Evolutionary conservation across 2,329 filamentous ascomycete genomes (phyloP), one percentile per base, ranked within the genome.

Genomic region (Onygenales sp.): DNA sequence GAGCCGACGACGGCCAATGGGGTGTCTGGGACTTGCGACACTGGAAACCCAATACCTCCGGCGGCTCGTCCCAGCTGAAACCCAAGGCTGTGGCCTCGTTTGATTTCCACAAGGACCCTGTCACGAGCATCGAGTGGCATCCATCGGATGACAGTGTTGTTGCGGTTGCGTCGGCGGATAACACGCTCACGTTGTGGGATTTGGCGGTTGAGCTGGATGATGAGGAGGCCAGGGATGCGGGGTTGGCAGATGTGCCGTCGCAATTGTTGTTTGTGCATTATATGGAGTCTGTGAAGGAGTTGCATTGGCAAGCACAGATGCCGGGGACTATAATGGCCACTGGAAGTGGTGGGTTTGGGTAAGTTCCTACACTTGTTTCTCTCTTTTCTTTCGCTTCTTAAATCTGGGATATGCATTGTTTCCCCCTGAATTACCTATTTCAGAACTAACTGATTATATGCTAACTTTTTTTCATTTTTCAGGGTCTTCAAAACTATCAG

Each of bases 301-400:
- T 91, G 39, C 93, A 98, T 74, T 98, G 93, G 92, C 92, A 97
- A 74, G 87, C 87, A 36, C 93, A 98, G 75, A 95, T 97, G 67
- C 87, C 89, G 0, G 93, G 93, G 33, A 84, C 84, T 36, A 74
- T 97, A 57, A 85, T 97, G 72, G 90, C 89, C 2, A 98, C 93
- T 0, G 93, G 93, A 8, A 86, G 90, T 64, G 85, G 85, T 71
- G 83, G 84, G 50, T 96, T 98, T 72, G 80, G 80, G 77, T 79
- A 71, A 62, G 77, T 72, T 27, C n/a, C 17, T 44, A 36, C 32
- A 35, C 31, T 44, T 48, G 52, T 46, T 39, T 14, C 36, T 46
- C 55, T 27, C 21, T 7, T 36, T 35, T 33, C 43, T 21, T 21
- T 17, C 2, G 43, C 10, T 32, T 41, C 17, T 45, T 52, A 27